Percentiles rank a stretch among this genome's conserved stretches.
These are phyloP conservation scores for Salvia splendens DNA, from an alignment of 257 asterid genomes.

Conservation along the genomic window DNA sequence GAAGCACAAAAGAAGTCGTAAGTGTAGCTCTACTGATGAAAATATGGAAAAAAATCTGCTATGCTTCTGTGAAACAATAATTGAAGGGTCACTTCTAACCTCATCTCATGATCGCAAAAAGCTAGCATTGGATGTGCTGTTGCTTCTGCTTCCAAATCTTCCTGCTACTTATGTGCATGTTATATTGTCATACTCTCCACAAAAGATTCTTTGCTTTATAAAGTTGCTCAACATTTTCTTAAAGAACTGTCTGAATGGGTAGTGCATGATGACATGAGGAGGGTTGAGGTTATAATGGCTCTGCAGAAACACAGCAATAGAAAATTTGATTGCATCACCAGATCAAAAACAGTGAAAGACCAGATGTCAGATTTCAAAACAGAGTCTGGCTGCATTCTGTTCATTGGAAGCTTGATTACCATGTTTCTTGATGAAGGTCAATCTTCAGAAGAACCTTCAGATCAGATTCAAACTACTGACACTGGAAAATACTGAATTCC, in stretches of 20 bases:
- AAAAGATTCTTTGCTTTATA: slow-evolving; percentile 84
- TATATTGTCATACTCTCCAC: slow-evolving; percentile 68
- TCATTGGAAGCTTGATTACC: slow-evolving; percentile 62
- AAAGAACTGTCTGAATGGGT: slow-evolving; percentile 82
- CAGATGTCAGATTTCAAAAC: slow-evolving; percentile 75
- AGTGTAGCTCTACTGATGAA: slow-evolving; percentile 62
- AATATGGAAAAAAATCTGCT: slow-evolving; percentile 64
- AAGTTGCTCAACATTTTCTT: slow-evolving; percentile 78
- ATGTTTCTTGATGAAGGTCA: slow-evolving; percentile 84
- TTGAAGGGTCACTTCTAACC: slow-evolving; percentile 79
- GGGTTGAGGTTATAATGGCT: slow-evolving; percentile 85
- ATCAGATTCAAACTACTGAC: slow-evolving; percentile 97
- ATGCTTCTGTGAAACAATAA: slow-evolving; percentile 66
- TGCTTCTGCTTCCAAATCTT: slow-evolving; percentile 74
- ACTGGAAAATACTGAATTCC: slow-evolving; percentile 59
- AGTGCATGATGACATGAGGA: slow-evolving; percentile 63
- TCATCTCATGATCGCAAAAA: slow-evolving; percentile 97
- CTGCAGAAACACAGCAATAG: slow-evolving; percentile 89
- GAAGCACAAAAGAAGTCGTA: slow-evolving; percentile 78
- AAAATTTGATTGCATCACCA: slow-evolving; percentile 75
- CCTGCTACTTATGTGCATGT: slow-evolving; percentile 61
- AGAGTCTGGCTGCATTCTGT: slow-evolving; percentile 76
- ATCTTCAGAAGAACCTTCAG: slow-evolving; percentile 92
- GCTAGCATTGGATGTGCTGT: slow-evolving; percentile 72
- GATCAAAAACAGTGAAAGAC: slow-evolving; percentile 76